Percentiles rank a stretch among this genome's conserved stretches.
Conservation (phyloP, 768 basidiomycete genomes). For the Panus rudis region DNA sequence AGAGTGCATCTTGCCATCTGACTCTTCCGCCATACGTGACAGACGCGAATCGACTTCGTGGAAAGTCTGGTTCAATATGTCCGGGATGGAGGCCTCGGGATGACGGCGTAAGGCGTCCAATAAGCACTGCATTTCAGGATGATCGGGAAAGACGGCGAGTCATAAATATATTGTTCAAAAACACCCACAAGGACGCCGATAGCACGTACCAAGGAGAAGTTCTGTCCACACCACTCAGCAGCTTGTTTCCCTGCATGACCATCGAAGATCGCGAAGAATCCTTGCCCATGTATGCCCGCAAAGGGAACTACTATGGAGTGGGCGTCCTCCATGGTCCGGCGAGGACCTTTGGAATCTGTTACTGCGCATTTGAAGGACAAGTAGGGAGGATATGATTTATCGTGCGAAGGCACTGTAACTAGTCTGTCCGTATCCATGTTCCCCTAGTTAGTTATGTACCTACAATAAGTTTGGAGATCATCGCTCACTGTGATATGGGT, state of each 20-base stretch:
- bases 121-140: conserved; percentile 48
- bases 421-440: too few species aligned
- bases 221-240: conserved; percentile 95
- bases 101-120: conserved; percentile 61
- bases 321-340: conserved; percentile 95
- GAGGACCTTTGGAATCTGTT: conserved; percentile 80
- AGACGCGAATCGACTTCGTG: conserved; percentile 83
- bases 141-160: conserved; percentile 6
- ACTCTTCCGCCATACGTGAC: conserved; percentile 78
- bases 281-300: conserved; percentile 85
- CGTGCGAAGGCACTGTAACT: too few species aligned
- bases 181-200: neutral
- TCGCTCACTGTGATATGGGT: too few species aligned
- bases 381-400: too few species aligned
- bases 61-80: conserved; percentile 89
- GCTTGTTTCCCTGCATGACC: conserved; percentile 98
- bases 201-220: conserved; percentile 81
- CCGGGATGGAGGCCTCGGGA: conserved; percentile 62
- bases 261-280: conserved; percentile 97
- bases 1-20: conserved; percentile 88
- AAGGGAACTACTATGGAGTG: conserved; percentile 97
- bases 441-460: too few species aligned
- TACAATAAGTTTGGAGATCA: too few species aligned
- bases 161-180: neutral
- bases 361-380: conserved; percentile 41